Evolutionary conservation across 139 green algal genomes (phyloP).

Genomic region (Chlamydomonas incerta): DNA sequence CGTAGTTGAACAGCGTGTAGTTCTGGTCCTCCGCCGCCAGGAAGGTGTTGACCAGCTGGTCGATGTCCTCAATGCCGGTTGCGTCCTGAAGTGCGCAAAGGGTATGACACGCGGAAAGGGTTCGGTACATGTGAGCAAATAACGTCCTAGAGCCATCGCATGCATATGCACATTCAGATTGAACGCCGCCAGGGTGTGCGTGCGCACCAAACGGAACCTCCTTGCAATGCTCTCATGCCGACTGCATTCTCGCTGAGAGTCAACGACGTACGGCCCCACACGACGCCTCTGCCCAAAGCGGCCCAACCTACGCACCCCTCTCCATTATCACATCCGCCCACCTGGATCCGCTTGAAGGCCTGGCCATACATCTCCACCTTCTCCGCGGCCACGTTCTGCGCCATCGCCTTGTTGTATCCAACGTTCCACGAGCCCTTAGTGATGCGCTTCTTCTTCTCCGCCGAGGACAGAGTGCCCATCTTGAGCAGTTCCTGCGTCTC

Average conservation of each 20-base stretch:
- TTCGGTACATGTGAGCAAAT: too few relatives aligned
- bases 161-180: too few relatives aligned
- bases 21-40: conserved; percentile 80
- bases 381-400: conserved; percentile 73
- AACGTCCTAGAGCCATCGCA: too few relatives aligned
- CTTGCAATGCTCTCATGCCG: too few relatives aligned
- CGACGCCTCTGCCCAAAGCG: too few relatives aligned
- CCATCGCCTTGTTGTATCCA: conserved; percentile 68
- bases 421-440: conserved; percentile 35
- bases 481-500: conserved; percentile 81
- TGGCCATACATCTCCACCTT: conserved; percentile 82
- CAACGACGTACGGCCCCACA: too few relatives aligned
- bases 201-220: too few relatives aligned
- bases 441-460: conserved; percentile 49
- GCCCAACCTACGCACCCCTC: too few relatives aligned
- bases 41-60: conserved; percentile 84
- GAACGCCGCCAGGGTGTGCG: too few relatives aligned
- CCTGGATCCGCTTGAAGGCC: conserved; percentile 86
- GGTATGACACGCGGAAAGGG: not conserved
- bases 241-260: too few relatives aligned
- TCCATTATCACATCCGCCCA: too few relatives aligned
- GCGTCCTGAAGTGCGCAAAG: not conserved
- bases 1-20: conserved; percentile 89
- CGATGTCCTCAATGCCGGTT: conserved; percentile 77
- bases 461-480: conserved; percentile 43